Base-by-base conservation (phyloP, 306 rosid species). In the Pyrus betulifolia region DNA sequence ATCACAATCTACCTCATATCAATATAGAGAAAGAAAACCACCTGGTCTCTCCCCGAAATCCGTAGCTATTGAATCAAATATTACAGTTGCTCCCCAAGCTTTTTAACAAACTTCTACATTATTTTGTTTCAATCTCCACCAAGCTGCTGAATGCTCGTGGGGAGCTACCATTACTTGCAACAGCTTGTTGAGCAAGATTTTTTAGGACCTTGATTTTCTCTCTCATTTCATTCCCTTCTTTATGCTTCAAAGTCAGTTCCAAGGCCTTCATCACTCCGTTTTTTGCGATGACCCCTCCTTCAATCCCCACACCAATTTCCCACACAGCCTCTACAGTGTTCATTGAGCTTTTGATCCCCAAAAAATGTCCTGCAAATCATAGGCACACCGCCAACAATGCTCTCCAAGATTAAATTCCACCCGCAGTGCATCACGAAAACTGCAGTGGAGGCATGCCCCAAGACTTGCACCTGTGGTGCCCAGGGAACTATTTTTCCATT, bases 361-460 rank as follows among this genome's bases (percentile, higher is more conserved):
- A 89, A 71, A 72, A 84, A 85, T 1, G 93, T 93, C 81, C 93
- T 77, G 54, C 88, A 69, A 65, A 89, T 84, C 88, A 92, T 84
- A 1, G 96, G 91, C 38, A 92, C 96, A 7, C 93, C 90, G 2
- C 90, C 89, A 1, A 79, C 74, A 1, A 88, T 77, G 58, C 93
- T 85, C 52, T 92, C 97, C 84, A 87, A 27, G 11, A 86, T 19
- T 0, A 91, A 88, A 58, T 90, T 92, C 97, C 97, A 92, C 3
- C 97, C 97, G 40, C 84, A 77, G 21, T 89, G 97, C 1, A 88
- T 89, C 23, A 89, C 69, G 70, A 87, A 88, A 67, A 69, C 90
- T 1, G 88, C 90, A 30, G 79, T 72, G 0, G 96, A 72, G 2
- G 69, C 3, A 75, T 92, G 91, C 15, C 40, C 69, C 12, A 89